phyloP scores from a whole-genome alignment of 2,329 filamentous ascomycete genomes.

The Diplodia seriata region DNA sequence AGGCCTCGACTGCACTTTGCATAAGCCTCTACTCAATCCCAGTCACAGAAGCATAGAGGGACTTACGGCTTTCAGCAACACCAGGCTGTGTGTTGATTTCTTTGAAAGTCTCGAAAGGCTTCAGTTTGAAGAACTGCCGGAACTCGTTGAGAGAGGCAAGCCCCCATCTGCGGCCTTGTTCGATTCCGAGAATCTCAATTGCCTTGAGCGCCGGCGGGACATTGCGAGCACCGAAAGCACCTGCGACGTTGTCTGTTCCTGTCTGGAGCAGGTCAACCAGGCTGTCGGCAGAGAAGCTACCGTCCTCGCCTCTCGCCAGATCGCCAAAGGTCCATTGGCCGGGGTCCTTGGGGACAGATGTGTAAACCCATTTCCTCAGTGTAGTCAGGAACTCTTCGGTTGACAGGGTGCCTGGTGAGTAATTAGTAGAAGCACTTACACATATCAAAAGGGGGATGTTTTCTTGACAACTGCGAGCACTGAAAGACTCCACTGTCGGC shows the following conservation, averaged over 20 bases:
- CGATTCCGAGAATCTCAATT: constrained; percentile 75
- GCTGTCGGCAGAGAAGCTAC: constrained; percentile 54
- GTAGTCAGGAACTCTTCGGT: constrained; percentile 66
- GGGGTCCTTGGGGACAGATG: constrained; percentile 65
- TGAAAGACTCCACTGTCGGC: background rate
- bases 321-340: constrained; percentile 54
- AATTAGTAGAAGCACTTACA: background rate
- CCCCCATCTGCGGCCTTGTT: constrained; percentile 75
- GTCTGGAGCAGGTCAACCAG: constrained; percentile 55
- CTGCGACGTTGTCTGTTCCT: constrained; percentile 50
- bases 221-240: constrained; percentile 59
- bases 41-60: background rate
- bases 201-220: constrained; percentile 56
- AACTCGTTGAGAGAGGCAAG: constrained; percentile 79
- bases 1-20: constrained; percentile 50
- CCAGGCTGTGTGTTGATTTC: constrained; percentile 70
- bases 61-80: constrained; percentile 47
- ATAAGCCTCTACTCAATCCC: background rate
- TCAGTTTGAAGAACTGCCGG: constrained; percentile 76
- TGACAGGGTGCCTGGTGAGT: constrained; percentile 53
- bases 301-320: constrained; percentile 50
- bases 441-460: background rate
- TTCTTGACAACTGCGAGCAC: background rate
- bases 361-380: constrained; percentile 52
- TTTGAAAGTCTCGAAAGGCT: constrained; percentile 74